phyloP scores from a whole-genome alignment of 345 rosid species.

The Arabidopsis suecica region DNA sequence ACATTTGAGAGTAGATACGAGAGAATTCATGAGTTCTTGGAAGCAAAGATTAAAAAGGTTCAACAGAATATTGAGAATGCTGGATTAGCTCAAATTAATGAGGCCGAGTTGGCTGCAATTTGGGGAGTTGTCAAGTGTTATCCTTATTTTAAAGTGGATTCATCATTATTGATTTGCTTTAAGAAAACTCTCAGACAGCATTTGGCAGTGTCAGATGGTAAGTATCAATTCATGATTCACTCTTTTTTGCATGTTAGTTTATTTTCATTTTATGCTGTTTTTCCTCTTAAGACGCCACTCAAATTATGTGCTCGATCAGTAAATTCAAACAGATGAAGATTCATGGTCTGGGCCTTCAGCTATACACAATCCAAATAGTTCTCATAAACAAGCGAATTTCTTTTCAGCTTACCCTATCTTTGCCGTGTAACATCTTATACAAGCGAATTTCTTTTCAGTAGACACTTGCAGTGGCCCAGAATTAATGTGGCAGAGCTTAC shows the following conservation, averaged over 20 bases:
- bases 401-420: constrained; percentile 47
- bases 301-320: constrained; percentile 10
- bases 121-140: constrained; percentile 80
- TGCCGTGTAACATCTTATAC: constrained; percentile 21
- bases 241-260: constrained; percentile 21
- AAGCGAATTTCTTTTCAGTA: constrained; percentile 49
- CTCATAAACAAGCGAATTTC: constrained; percentile 2
- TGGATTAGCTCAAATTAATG: constrained; percentile 47
- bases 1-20: constrained; percentile 49
- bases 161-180: constrained; percentile 56
- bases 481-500: constrained; percentile 69
- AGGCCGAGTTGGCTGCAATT: constrained; percentile 57
- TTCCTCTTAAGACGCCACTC: constrained; percentile 1
- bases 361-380: constrained; percentile 14
- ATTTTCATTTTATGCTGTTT: constrained; percentile 22
- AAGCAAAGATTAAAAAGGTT: constrained; percentile 42
- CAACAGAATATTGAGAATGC: constrained; percentile 46
- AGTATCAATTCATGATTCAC: constrained; percentile 29
- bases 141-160: constrained; percentile 55
- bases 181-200: constrained; percentile 60
- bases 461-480: constrained; percentile 56
- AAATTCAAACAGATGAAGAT: not conserved
- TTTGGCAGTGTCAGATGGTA: constrained; percentile 58
- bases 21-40: constrained; percentile 54
- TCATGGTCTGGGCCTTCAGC: constrained; percentile 15